These are phyloP conservation scores for Leccinum griseonigrum DNA, from an alignment of 1,284 basidiomycete species.

Conservation along the genomic window DNA sequence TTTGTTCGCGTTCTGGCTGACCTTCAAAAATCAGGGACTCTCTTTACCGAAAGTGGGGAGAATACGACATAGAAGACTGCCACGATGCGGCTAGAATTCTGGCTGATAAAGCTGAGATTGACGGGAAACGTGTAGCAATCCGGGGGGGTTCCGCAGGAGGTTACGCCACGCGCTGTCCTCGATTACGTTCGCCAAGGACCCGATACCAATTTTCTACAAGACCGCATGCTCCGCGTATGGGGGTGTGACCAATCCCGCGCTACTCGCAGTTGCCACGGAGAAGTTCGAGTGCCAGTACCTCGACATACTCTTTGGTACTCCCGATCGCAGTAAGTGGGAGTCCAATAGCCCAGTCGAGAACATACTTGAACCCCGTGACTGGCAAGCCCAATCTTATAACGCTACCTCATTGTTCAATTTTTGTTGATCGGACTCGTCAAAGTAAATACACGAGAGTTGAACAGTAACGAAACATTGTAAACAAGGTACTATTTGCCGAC, in stretches of 20 bases:
- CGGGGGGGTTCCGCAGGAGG: slow-evolving; percentile 61
- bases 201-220: slow-evolving; percentile 22
- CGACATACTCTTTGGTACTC: slow-evolving; percentile 50
- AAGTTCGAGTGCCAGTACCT: slow-evolving; percentile 61
- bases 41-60: slow-evolving; percentile 19
- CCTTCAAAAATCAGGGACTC: slow-evolving; percentile 5
- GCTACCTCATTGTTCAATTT: neutral
- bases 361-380: neutral
- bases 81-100: slow-evolving; percentile 9
- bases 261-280: slow-evolving; percentile 52
- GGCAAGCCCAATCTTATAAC: slow-evolving; percentile 1
- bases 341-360: slow-evolving; percentile 16
- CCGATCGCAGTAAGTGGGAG: slow-evolving; percentile 10
- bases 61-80: slow-evolving; percentile 19
- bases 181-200: slow-evolving; percentile 35
- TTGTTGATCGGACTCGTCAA: too few species aligned
- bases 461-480: too few species aligned
- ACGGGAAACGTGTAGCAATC: slow-evolving; percentile 51
- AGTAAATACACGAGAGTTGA: too few species aligned
- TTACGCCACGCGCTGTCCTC: slow-evolving; percentile 50
- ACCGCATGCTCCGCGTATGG: slow-evolving; percentile 47
- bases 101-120: neutral
- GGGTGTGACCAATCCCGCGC: slow-evolving; percentile 46
- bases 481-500: too few species aligned
- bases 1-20: neutral